Conservation (phyloP, 345 rosid genomes). For the Noccaea bulbosa region DNA sequence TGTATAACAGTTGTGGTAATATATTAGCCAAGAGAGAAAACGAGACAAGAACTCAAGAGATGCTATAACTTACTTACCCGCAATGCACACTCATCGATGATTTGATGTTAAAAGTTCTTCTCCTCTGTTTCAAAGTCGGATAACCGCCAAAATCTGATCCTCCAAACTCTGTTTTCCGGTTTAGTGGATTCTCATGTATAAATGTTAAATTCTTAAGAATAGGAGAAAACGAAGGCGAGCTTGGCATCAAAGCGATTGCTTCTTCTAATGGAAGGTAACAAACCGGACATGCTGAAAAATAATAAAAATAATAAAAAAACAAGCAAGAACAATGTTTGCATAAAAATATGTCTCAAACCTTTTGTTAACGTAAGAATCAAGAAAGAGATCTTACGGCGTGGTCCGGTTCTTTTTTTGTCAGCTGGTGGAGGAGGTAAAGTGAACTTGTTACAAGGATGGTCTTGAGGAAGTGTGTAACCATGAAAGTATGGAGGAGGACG, state of each 20-base stretch:
- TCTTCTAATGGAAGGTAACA: conserved; percentile 92
- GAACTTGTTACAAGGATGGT: conserved; percentile 80
- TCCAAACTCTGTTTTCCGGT: conserved; percentile 69
- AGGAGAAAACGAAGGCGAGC: conserved; percentile 74
- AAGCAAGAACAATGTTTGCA: not conserved
- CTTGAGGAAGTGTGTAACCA: conserved; percentile 84
- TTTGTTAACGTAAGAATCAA: conserved; percentile 3
- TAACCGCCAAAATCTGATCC: conserved; percentile 95
- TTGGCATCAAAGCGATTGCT: conserved; percentile 81
- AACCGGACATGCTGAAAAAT: conserved; percentile 79
- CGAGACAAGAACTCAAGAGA: conserved; percentile 36
- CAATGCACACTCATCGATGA: conserved; percentile 77
- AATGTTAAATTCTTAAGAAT: conserved; percentile 65
- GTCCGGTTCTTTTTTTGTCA: conserved; percentile 86
- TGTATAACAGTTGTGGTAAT: not conserved
- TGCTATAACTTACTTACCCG: conserved; percentile 54
- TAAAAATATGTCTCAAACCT: not conserved
- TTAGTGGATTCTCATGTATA: conserved; percentile 60
- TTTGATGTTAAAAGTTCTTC: conserved; percentile 66
- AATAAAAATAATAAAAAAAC: not conserved
- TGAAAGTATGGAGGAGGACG: conserved; percentile 68
- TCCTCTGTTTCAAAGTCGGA: conserved; percentile 76
- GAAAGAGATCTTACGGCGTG: conserved; percentile 63
- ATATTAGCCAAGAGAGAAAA: conserved; percentile 6
- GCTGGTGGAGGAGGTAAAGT: conserved; percentile 91